These are phyloP conservation scores for Bondarzewia mesenterica DNA, from an alignment of 1,284 basidiomycete genomes.

Conservation along the genomic window DNA sequence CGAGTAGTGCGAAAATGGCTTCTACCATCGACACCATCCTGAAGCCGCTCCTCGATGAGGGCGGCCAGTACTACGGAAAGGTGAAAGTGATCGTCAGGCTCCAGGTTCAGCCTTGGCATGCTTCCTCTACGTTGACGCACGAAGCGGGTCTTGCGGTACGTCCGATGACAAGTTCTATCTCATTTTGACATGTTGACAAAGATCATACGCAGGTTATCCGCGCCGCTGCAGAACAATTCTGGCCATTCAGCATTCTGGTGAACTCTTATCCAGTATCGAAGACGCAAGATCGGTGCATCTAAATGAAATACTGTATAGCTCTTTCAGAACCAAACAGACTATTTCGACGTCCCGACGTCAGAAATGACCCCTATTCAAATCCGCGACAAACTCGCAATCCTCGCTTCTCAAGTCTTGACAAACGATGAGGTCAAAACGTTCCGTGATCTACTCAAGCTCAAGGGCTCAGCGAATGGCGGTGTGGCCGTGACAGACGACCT, in stretches of 20 bases:
- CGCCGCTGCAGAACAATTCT: slow-evolving; percentile 69
- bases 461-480: slow-evolving; percentile 66
- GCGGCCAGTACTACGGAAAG: slow-evolving; percentile 69
- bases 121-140: slow-evolving; percentile 63
- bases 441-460: slow-evolving; percentile 57
- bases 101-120: slow-evolving; percentile 85
- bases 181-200: neutral
- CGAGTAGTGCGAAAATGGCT: slow-evolving; percentile 50
- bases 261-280: too few relatives aligned
- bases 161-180: neutral
- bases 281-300: too few relatives aligned
- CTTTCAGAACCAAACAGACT: slow-evolving; percentile 70
- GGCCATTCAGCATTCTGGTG: slow-evolving; percentile 67
- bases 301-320: slow-evolving; percentile 39
- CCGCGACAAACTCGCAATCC: slow-evolving; percentile 62
- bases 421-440: slow-evolving; percentile 40
- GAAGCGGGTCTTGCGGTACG: slow-evolving; percentile 80
- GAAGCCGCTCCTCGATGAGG: slow-evolving; percentile 47
- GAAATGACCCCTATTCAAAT: slow-evolving; percentile 66
- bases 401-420: slow-evolving; percentile 41
- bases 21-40: slow-evolving; percentile 52
- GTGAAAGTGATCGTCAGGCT: slow-evolving; percentile 75
- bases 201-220: slow-evolving; percentile 40
- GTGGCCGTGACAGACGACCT: slow-evolving; percentile 73
- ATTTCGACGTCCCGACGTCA: slow-evolving; percentile 73